phyloP scores from a whole-genome alignment of 768 basidiomycete species.

The Arthromyces matolae region DNA sequence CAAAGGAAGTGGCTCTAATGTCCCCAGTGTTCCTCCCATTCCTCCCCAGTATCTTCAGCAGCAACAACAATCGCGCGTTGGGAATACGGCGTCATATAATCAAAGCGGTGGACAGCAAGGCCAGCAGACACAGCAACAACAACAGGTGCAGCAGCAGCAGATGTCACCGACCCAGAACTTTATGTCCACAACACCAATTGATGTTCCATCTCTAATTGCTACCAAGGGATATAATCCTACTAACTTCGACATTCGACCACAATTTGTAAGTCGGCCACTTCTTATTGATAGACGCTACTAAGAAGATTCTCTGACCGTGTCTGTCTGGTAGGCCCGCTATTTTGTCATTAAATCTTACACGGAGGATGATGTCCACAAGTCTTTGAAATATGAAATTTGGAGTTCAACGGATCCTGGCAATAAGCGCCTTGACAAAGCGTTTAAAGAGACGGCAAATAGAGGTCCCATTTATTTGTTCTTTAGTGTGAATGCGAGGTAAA shows the following conservation, averaged over 20 bases:
- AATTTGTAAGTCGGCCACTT: constrained; percentile 51
- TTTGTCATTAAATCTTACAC: constrained; percentile 99
- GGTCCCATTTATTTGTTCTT: constrained; percentile 98
- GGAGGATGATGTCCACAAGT: constrained; percentile 98
- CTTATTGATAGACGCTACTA: constrained; percentile 3
- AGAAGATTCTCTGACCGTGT: not conserved
- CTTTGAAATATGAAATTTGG: constrained; percentile 97
- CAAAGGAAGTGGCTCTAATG: constrained; percentile 30
- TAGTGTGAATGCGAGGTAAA: constrained; percentile 87
- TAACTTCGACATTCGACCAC: constrained; percentile 76
- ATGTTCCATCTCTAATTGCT: constrained; percentile 81
- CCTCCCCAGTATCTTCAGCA: constrained; percentile 70
- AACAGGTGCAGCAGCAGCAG: constrained; percentile 16
- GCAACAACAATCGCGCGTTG: constrained; percentile 42
- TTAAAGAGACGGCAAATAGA: constrained; percentile 87
- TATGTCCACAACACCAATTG: constrained; percentile 68
- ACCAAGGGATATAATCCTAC: constrained; percentile 90
- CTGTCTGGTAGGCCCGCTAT: constrained; percentile 64
- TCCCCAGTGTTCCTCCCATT: constrained; percentile 70
- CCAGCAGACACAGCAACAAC: constrained; percentile 15
- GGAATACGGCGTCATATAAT: constrained; percentile 34
- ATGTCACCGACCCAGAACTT: constrained; percentile 47
- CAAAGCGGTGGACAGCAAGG: constrained; percentile 22
- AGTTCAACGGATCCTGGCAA: constrained; percentile 96
- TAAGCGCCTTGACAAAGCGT: constrained; percentile 94